These are phyloP conservation scores for Mycosphaerella arachidis DNA, from an alignment of 2,329 filamentous ascomycete genomes.

Conservation along the genomic window DNA sequence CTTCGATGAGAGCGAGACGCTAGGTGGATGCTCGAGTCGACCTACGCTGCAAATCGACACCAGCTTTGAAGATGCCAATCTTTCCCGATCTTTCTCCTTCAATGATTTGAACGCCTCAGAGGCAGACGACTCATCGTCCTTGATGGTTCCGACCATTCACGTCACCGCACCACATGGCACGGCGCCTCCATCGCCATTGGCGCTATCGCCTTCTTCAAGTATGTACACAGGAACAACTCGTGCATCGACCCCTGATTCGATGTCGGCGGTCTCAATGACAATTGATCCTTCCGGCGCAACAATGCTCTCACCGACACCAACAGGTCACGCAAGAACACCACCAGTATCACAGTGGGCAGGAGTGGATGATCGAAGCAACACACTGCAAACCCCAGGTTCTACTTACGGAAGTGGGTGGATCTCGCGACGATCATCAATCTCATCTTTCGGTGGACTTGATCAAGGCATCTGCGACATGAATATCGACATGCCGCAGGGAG, in stretches of 20 bases:
- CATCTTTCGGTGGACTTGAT: slow-evolving; percentile 12
- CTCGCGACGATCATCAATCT: slow-evolving; percentile 14
- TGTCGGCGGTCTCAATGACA: slow-evolving; percentile 8
- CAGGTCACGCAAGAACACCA: slow-evolving; percentile 9
- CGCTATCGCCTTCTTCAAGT: slow-evolving; percentile 13
- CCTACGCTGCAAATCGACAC: slow-evolving; percentile 15
- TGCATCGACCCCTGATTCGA: slow-evolving; percentile 15
- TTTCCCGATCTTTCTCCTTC: slow-evolving; percentile 2
- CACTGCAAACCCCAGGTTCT: slow-evolving; percentile 12
- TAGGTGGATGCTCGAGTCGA: background rate
- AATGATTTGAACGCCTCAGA: slow-evolving; percentile 4
- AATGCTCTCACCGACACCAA: slow-evolving; percentile 4
- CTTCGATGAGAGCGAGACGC: background rate
- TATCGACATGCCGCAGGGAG: slow-evolving; percentile 1
- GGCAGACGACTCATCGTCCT: slow-evolving; percentile 10
- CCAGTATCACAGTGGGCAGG: slow-evolving; percentile 14
- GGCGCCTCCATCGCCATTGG: slow-evolving; percentile 9
- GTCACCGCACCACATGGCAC: slow-evolving; percentile 17
- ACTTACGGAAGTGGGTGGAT: slow-evolving; percentile 3
- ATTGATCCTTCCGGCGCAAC: slow-evolving; percentile 5
- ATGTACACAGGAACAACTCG: slow-evolving; percentile 14
- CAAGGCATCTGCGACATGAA: slow-evolving; percentile 10
- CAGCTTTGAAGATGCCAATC: slow-evolving; percentile 8
- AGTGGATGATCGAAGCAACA: slow-evolving; percentile 5
- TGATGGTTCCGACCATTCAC: slow-evolving; percentile 13